phyloP scores from a whole-genome alignment of 2,329 filamentous ascomycete genomes.

The Phialocephala sp. region DNA sequence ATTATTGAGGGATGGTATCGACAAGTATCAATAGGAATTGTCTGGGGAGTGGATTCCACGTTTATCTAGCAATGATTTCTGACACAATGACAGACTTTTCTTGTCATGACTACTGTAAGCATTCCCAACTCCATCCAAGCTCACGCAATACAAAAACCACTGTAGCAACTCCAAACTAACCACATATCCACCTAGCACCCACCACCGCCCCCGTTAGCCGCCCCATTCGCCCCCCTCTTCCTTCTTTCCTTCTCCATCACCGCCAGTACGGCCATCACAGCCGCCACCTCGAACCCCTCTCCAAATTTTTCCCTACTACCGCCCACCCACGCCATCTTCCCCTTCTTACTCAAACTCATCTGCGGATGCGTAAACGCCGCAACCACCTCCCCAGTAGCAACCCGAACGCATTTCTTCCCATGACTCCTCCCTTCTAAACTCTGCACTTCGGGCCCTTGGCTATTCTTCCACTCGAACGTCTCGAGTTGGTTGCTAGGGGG shows the following conservation, averaged over 20 bases:
- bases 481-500: conserved; percentile 12
- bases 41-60: too few relatives aligned
- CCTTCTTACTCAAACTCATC: conserved; percentile 29
- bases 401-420: conserved; percentile 32
- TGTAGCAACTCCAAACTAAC: too few relatives aligned
- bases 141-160: too few relatives aligned
- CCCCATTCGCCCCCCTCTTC: conserved; percentile 15
- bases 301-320: conserved; percentile 30
- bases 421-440: conserved; percentile 24
- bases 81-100: too few relatives aligned
- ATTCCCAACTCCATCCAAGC: too few relatives aligned
- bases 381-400: conserved; percentile 26
- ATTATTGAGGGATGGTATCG: too few relatives aligned
- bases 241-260: conserved; percentile 29
- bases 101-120: too few relatives aligned
- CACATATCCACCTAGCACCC: background rate
- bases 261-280: conserved; percentile 27
- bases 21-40: too few relatives aligned
- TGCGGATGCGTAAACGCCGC: conserved; percentile 31
- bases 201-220: background rate
- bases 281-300: conserved; percentile 27
- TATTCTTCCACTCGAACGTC: conserved; percentile 32
- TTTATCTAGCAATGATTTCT: too few relatives aligned
- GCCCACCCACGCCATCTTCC: conserved; percentile 32
- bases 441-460: conserved; percentile 25